phyloP scores from a whole-genome alignment of 495 filamentous ascomycete species.

The Lichenothelia convexa region DNA sequence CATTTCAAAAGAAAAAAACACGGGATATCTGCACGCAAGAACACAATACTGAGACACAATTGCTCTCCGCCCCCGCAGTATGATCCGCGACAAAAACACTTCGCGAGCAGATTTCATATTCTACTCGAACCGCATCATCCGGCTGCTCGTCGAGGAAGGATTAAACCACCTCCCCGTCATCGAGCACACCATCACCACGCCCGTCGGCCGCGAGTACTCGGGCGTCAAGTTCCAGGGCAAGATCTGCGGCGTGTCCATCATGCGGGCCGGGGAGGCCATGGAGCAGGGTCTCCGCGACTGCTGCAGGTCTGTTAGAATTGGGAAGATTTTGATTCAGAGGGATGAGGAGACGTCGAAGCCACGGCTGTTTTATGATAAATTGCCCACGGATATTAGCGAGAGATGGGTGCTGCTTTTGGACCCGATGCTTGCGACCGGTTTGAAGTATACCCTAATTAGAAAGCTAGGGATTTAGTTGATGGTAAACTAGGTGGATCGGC shows the following conservation, averaged over 20 bases:
- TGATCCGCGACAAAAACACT: conserved; percentile 84
- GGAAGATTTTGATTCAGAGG: conserved; percentile 93
- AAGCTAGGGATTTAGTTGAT: not conserved
- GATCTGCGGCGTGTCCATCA: conserved; percentile 95
- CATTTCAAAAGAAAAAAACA: too few species aligned
- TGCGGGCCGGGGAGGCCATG: conserved; percentile 97
- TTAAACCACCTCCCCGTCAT: conserved; percentile 90
- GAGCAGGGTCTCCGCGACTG: conserved; percentile 93
- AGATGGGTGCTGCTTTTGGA: conserved; percentile 92
- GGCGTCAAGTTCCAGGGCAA: conserved; percentile 94
- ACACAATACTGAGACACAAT: not conserved
- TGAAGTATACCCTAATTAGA: too few species aligned
- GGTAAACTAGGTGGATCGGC: conserved; percentile 60
- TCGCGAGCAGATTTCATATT: conserved; percentile 93
- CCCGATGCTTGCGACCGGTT: conserved; percentile 98
- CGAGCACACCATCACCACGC: conserved; percentile 72
- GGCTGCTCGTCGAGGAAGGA: conserved; percentile 92
- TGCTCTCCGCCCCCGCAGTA: conserved; percentile 31
- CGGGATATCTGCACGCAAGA: not conserved
- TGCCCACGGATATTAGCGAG: conserved; percentile 80
- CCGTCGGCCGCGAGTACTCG: conserved; percentile 71
- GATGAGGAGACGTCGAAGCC: conserved; percentile 90
- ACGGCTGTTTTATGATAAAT: conserved; percentile 89
- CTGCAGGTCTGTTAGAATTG: conserved; percentile 88
- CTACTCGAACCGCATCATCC: conserved; percentile 96